phyloP scores from a whole-genome alignment of 1,139 yeast species.

The Chernovozyma sophiae-reginae region DNA sequence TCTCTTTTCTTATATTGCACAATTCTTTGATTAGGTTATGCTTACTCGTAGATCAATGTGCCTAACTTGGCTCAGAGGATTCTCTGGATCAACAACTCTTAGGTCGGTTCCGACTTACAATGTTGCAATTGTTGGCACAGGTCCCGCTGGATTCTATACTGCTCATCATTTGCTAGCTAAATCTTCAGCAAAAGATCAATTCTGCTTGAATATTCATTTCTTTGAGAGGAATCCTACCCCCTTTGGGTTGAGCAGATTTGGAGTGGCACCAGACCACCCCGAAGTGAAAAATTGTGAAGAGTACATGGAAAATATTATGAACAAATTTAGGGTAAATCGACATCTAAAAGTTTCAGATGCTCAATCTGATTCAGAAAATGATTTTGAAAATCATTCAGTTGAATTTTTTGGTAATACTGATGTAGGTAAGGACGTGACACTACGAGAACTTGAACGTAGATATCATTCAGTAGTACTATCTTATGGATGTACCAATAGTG shows the following conservation, averaged over 20 bases:
- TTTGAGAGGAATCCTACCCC: slow-evolving; percentile 88
- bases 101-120: slow-evolving; percentile 15
- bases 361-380: background rate
- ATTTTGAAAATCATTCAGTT: slow-evolving; percentile 31
- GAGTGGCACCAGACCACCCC: slow-evolving; percentile 99
- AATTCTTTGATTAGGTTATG: too few species aligned
- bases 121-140: slow-evolving; percentile 85
- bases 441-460: slow-evolving; percentile 45
- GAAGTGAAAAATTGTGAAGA: slow-evolving; percentile 91
- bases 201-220: slow-evolving; percentile 52
- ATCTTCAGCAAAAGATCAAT: slow-evolving; percentile 18
- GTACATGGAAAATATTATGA: slow-evolving; percentile 63
- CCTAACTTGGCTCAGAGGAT: background rate
- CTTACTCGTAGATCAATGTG: too few species aligned
- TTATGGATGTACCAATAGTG: slow-evolving; percentile 72
- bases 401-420: slow-evolving; percentile 72
- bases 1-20: too few species aligned
- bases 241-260: slow-evolving; percentile 84
- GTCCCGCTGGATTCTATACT: slow-evolving; percentile 95
- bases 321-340: slow-evolving; percentile 13
- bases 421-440: slow-evolving; percentile 53
- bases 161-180: slow-evolving; percentile 69
- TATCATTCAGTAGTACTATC: slow-evolving; percentile 77
- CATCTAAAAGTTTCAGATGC: slow-evolving; percentile 7
- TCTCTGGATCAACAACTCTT: background rate